Percentiles rank a stretch among this genome's conserved stretches.
Conservation (phyloP, 2,329 filamentous ascomycete genomes). For the Neofusicoccum parvum region DNA sequence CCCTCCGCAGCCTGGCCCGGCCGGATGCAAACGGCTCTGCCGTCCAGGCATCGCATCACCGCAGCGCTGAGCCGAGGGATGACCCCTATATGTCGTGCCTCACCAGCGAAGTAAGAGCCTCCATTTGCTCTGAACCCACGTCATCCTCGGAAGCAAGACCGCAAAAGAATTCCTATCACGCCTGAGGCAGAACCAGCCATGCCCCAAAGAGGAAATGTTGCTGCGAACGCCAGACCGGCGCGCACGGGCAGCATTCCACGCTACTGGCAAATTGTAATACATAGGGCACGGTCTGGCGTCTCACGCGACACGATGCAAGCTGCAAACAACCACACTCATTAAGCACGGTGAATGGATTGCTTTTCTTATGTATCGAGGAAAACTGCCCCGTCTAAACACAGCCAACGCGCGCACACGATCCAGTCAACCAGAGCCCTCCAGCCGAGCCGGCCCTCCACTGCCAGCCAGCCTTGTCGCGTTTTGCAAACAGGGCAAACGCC, state of each 20-base stretch:
- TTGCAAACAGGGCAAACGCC: neutral
- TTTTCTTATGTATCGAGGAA: conserved; percentile 19
- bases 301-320: neutral
- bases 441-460: neutral
- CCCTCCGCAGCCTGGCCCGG: neutral
- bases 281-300: neutral
- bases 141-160: neutral
- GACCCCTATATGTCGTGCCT: neutral
- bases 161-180: neutral
- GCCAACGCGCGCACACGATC: conserved; percentile 10
- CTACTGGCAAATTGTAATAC: conserved; percentile 11
- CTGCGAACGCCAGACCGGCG: neutral
- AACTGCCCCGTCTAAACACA: conserved; percentile 12
- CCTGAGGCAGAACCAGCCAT: neutral
- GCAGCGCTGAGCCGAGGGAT: neutral
- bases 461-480: neutral
- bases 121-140: neutral
- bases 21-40: conserved; percentile 10
- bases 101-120: neutral
- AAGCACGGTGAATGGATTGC: conserved; percentile 12
- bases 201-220: conserved; percentile 5
- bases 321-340: neutral
- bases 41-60: neutral
- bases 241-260: neutral
- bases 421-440: conserved; percentile 4